Base-by-base conservation (phyloP, 2,329 filamentous ascomycete species). In the Scedosporium minutisporum region DNA sequence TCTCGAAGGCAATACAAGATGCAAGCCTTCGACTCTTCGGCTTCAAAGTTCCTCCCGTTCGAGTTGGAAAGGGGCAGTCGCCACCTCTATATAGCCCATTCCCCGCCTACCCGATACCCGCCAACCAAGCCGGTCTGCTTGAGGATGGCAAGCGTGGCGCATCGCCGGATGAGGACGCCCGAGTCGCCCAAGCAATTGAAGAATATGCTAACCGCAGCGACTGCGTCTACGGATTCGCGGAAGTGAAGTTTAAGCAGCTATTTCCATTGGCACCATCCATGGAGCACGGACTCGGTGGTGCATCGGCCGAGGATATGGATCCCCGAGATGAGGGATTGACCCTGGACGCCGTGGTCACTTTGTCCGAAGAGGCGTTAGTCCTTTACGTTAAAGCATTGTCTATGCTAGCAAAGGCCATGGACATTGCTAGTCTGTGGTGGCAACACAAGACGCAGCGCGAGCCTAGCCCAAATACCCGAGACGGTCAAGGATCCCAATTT, bases 221-320 rank as follows among this genome's bases (percentile, higher is more conserved):
- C 73, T 95, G 97, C 57, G 93, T 99, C 2, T 99, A 93, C 72
- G 93, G 93, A 3, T 97, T 99, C 74, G 95, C 95, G 5, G 93
- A 99, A 76, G 93, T 99, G 71, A 99, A 99, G 75, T 97, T 96
- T 76, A 95, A 96, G 74, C 95, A 99, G 74, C 82, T 99, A n/a
- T 85, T 97, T 59, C 95, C 95, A 3, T 78, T 95, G 55, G 87
- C 91, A 1, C 95, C 93, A 1, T 93, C 90, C 0, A 84, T 83
- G 67, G 86, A 90, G 58, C 86, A 89, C 67, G 86, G 85, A 5
- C 80, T 91, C 3, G 87, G 88, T 6, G 86, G 87, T 14, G 74
- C 82, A n/a, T 76, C 77, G 3, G 71, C 77, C 7, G 85, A 88
- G 3, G 79, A 82, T 69, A 70, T 80, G 66, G 73, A 76, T 10